Conservation (phyloP, 2,329 filamentous ascomycete species). For the Colletotrichum tabaci region DNA sequence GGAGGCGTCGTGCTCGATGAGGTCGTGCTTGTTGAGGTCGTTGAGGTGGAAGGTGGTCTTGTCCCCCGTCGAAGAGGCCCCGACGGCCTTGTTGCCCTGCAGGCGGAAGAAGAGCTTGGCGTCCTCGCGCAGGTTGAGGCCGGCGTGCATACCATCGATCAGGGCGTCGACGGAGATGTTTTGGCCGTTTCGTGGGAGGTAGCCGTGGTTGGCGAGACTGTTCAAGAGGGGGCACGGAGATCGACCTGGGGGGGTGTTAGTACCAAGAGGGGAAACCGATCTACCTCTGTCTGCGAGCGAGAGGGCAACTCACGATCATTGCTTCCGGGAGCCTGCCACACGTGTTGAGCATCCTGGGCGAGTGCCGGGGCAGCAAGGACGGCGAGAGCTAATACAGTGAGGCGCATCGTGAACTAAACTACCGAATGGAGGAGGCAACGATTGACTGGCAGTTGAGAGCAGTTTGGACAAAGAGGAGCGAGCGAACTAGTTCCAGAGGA, state of each 20-base stretch:
- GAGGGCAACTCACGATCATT: neutral
- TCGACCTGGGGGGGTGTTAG: neutral
- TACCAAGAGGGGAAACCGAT: neutral
- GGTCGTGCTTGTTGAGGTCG: conserved; percentile 46
- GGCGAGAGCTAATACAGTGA: neutral
- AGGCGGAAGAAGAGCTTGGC: conserved; percentile 39
- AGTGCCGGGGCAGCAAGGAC: conserved; percentile 13
- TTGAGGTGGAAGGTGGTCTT: conserved; percentile 44
- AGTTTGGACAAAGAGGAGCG: neutral
- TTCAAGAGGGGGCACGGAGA: conserved; percentile 46
- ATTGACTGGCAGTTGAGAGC: conserved; percentile 13
- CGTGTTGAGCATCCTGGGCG: conserved; percentile 16
- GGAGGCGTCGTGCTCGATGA: conserved; percentile 35
- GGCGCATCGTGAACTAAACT: neutral
- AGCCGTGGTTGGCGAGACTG: conserved; percentile 49
- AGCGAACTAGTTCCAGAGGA: neutral
- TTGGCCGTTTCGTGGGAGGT: conserved; percentile 46
- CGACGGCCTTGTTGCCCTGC: conserved; percentile 37
- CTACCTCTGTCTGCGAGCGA: too few relatives aligned
- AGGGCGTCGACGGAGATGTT: conserved; percentile 44
- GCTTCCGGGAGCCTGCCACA: conserved; percentile 18
- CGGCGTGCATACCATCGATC: conserved; percentile 36
- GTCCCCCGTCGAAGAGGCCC: conserved; percentile 31
- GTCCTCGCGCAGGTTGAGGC: conserved; percentile 39
- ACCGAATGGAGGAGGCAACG: neutral